These are phyloP conservation scores for Blastobotrys niveus DNA, from an alignment of 1,139 yeast species.

Conservation along the genomic window DNA sequence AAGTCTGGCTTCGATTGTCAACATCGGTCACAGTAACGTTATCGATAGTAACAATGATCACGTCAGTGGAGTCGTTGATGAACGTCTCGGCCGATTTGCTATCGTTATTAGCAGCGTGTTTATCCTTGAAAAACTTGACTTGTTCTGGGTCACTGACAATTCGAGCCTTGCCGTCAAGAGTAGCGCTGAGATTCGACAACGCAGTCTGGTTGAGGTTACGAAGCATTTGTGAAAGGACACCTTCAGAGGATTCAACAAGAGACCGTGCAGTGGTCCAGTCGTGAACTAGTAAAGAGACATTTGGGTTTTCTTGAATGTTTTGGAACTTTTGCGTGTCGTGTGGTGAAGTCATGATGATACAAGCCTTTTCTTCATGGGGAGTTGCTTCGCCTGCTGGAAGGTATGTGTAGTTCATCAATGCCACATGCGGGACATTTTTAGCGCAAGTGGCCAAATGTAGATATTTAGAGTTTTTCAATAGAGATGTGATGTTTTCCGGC, in stretches of 20 bases:
- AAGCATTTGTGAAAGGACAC: conserved; percentile 50
- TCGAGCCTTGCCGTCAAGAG: conserved; percentile 65
- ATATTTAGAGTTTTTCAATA: conserved; percentile 37
- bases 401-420: conserved; percentile 83
- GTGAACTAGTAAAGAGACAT: conserved; percentile 74
- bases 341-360: conserved; percentile 63
- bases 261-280: conserved; percentile 72
- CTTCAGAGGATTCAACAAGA: conserved; percentile 38
- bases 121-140: conserved; percentile 49
- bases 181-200: conserved; percentile 69
- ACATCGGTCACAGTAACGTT: conserved; percentile 79
- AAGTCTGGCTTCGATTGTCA: conserved; percentile 49
- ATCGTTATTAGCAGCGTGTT: conserved; percentile 51
- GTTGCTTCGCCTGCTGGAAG: conserved; percentile 36
- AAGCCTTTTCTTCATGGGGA: conserved; percentile 38
- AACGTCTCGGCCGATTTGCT: conserved; percentile 57
- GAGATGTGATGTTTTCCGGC: conserved; percentile 5
- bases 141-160: conserved; percentile 46
- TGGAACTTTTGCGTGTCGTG: conserved; percentile 62
- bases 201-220: conserved; percentile 72
- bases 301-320: conserved; percentile 61
- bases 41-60: conserved; percentile 57
- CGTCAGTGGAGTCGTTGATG: conserved; percentile 57
- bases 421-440: conserved; percentile 68
- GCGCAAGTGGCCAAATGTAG: conserved; percentile 71